Evolutionary conservation across 331 rosid genomes (phyloP), one percentile per base, ranked within the genome.

Genomic region (Stylosanthes scabra): DNA sequence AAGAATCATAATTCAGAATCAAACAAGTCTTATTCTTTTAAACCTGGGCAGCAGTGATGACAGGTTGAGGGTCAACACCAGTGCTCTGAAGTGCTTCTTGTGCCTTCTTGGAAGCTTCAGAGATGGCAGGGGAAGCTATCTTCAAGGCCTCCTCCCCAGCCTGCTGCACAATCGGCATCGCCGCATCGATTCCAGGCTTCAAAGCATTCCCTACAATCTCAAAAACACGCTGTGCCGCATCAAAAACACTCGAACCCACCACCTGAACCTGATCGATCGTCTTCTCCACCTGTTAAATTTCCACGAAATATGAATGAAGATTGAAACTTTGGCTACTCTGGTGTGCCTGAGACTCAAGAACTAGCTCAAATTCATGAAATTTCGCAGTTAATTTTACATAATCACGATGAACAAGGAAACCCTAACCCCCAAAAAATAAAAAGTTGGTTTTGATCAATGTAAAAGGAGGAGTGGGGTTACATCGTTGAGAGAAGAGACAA

Each of bases 111-210:
- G 96, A 83, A 54, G 82, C 97, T 78, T 91, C 96, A 0, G 96
- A 94, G 59, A 94, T 70, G 8, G 88, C 89, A 0, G 99, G 97
- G 16, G 97, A 88, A 79, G 97, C 93, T 13, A 86, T 5, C 81
- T 87, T 86, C 68, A 91, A 58, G 2, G 96, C 97, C 88, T 88
- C 87, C 69, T 85, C 88, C 45, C 93, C 97, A 5, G 97, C 97
- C 75, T 84, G 88, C 76, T 76, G 80, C n/a, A 84, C 89, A 72
- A 91, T 65, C 0, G 97, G 99, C 59, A 85, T 41, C 66, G 88
- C 97, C 14, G 68, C 75, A 40, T 94, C 96, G 7, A 91, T 34
- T 29, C 83, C 93, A 3, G 97, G 99, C 82, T 88, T 91, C 83
- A 90, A 69, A 70, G 86, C 87, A 74, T 66, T 90, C 68, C 77